Base-by-base conservation (phyloP, 441 rosid species). In the Populus trichocarpa region DNA sequence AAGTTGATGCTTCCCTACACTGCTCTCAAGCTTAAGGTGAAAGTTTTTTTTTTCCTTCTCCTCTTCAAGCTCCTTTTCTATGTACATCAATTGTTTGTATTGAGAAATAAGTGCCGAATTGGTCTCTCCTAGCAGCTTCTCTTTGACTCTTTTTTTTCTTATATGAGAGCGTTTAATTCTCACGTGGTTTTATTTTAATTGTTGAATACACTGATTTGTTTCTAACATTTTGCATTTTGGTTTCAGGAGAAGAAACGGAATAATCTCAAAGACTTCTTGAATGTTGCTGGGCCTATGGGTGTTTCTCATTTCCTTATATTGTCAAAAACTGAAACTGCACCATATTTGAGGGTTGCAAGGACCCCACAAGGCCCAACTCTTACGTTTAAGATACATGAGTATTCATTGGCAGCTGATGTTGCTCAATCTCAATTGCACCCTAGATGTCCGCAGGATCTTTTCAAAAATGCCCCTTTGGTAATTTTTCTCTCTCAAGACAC, bases 261-360 rank as follows among this genome's bases (percentile, higher is more conserved):
- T 84, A 92, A 77, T 83, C 88, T 96, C 32, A 92, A 83, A 74
- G 98, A 93, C 82, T 92, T 91, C 81, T 82, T 93, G 86, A 89
- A 93, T 81, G 95, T 93, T 78, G 93, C 97, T 20, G 97, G 98
- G 42, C 98, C 98, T 22, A 94, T 96, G 99, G 98, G 97, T 81
- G 97, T 96, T 23, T 88, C 98, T 0, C 97, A 91, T 85, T 93
- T 96, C 77, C 97, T 96, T 79, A 90, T 93, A 46, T 73, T 93
- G 59, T 84, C 97, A 16, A 93, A 96, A 81, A 91, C 95, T 25
- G 88, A 88, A 0, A 79, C 93, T 74, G 86, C 90, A 16, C 87
- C 97, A 57, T 82, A 86, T 85, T 73, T 93, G 72, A 88, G 91
- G 84, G 95, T 96, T 71, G 98, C 93, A 70, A 86, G 88, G 81